These are phyloP conservation scores for Clathrus columnatus DNA, from an alignment of 768 basidiomycete species.

Conservation along the genomic window DNA sequence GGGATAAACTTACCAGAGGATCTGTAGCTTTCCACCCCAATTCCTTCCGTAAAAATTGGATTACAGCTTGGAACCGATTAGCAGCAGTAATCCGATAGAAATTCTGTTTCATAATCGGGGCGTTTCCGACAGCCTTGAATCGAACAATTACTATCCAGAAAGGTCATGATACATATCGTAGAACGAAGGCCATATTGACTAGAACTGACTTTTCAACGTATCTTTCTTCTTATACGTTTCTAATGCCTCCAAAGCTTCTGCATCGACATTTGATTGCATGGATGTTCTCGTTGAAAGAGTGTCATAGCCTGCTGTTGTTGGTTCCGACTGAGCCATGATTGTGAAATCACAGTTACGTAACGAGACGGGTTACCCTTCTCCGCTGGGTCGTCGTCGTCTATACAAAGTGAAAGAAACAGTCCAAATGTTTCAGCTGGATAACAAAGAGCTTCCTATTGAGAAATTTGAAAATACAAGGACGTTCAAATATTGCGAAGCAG, in stretches of 20 bases:
- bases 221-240: slow-evolving; percentile 87
- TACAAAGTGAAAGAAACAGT: no score
- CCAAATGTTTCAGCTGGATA: no score
- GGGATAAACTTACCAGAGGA: slow-evolving; percentile 54
- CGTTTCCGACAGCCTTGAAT: slow-evolving; percentile 96
- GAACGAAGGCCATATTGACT: background rate
- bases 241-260: slow-evolving; percentile 52
- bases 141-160: slow-evolving; percentile 75
- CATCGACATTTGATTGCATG: background rate
- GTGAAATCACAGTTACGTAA: background rate
- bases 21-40: slow-evolving; percentile 81
- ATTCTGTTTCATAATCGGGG: slow-evolving; percentile 98
- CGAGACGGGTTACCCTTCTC: background rate
- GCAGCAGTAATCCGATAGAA: slow-evolving; percentile 96
- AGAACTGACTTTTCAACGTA: slow-evolving; percentile 54
- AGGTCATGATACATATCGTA: background rate
- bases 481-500: no score
- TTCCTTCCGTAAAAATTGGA: slow-evolving; percentile 85
- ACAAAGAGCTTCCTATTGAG: no score
- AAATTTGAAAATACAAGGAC: no score
- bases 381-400: no score
- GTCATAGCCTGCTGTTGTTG: background rate
- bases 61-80: slow-evolving; percentile 91
- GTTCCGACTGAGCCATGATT: background rate
- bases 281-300: background rate